A percentile compares a stretch with the other conserved stretches of the same genome.
phyloP scores from a whole-genome alignment of 2,329 filamentous ascomycete species.

The Penicillium sp. region DNA sequence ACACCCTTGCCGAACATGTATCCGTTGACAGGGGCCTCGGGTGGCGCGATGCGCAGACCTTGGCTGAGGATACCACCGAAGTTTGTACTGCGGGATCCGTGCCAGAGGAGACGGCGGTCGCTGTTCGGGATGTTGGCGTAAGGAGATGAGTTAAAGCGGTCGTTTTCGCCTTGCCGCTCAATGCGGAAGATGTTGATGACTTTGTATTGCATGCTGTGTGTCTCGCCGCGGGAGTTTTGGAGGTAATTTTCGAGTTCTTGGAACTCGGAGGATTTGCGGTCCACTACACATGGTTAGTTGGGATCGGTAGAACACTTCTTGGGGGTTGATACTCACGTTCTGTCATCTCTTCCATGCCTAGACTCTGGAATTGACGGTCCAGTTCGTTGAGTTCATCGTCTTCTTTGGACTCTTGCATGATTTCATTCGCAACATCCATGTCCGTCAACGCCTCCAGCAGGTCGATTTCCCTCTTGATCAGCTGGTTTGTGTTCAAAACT shows the following conservation, averaged over 20 bases:
- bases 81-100: constrained; percentile 79
- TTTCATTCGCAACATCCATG: constrained; percentile 77
- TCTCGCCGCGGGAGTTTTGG: constrained; percentile 62
- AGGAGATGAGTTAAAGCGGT: constrained; percentile 62
- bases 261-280: constrained; percentile 62
- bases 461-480: constrained; percentile 74
- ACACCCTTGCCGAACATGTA: constrained; percentile 93
- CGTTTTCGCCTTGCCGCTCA: constrained; percentile 68
- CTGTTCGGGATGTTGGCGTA: constrained; percentile 55
- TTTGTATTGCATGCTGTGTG: constrained; percentile 56
- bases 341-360: constrained; percentile 75
- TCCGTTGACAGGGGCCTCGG: constrained; percentile 70
- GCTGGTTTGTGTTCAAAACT: constrained; percentile 56
- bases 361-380: constrained; percentile 69
- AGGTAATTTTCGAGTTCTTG: constrained; percentile 66
- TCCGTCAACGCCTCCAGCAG: constrained; percentile 78
- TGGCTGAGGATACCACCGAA: constrained; percentile 85
- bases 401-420: constrained; percentile 68
- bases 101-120: constrained; percentile 79
- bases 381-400: constrained; percentile 60
- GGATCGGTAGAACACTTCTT: too few relatives aligned
- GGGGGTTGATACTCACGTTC: constrained; percentile 41
- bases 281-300: constrained; percentile 44
- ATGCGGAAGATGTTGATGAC: constrained; percentile 80
- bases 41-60: constrained; percentile 82